These are phyloP conservation scores for Cyclotella atomus DNA, from an alignment of 108 stramenopile genomes.

Conservation along the genomic window DNA sequence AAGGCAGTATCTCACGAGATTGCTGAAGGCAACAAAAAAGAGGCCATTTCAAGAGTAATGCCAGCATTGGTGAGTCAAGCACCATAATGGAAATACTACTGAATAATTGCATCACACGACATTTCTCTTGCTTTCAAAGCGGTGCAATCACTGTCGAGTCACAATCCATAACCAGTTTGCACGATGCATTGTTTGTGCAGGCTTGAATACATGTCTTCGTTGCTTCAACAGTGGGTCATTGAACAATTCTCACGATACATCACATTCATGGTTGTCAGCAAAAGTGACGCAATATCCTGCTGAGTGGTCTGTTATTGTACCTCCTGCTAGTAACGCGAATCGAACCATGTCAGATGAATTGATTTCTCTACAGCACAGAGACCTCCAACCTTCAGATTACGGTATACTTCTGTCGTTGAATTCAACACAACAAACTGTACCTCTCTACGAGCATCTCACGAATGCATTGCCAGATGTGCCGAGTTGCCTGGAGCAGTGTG, in stretches of 20 bases:
- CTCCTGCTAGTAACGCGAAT: background rate
- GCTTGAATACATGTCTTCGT: conserved; percentile 7
- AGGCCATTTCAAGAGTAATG: background rate
- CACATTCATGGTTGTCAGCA: conserved; percentile 11
- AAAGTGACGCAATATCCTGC: conserved; percentile 16
- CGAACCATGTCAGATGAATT: background rate
- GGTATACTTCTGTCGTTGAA: conserved; percentile 7
- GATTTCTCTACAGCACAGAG: conserved; percentile 2
- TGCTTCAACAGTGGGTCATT: conserved; percentile 15
- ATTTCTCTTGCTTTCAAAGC: background rate
- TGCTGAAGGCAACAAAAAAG: background rate
- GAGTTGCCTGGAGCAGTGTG: background rate
- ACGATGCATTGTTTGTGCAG: conserved; percentile 10
- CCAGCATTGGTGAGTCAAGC: background rate
- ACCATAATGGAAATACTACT: background rate
- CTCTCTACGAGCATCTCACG: conserved; percentile 16
- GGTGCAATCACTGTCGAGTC: background rate
- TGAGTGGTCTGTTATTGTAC: conserved; percentile 3
- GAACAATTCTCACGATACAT: background rate
- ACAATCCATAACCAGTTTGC: conserved; percentile 3
- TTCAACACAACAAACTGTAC: background rate
- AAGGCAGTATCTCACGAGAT: background rate
- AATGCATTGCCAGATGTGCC: conserved; percentile 9
- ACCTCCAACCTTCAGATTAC: conserved; percentile 7
- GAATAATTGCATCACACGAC: background rate